These are phyloP conservation scores for Penicillium subrubescens DNA, from an alignment of 495 filamentous ascomycete species.

Conservation along the genomic window DNA sequence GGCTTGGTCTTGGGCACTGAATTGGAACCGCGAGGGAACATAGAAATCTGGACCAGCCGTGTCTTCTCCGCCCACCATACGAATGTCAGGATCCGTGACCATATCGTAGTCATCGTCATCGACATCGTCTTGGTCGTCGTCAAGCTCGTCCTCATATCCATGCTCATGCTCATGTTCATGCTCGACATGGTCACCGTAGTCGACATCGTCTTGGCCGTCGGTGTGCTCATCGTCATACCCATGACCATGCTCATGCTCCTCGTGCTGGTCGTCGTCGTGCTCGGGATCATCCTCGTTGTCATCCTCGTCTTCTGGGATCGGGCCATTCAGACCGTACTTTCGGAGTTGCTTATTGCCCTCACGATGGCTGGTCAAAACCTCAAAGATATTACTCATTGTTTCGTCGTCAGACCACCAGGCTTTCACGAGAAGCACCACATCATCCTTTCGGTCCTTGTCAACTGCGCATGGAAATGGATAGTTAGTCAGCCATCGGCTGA, in stretches of 20 bases:
- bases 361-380: slow-evolving; percentile 32
- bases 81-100: slow-evolving; percentile 50
- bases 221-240: slow-evolving; percentile 40
- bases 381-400: slow-evolving; percentile 48
- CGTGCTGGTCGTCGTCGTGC: slow-evolving; percentile 39
- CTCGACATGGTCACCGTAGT: too few relatives aligned
- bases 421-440: slow-evolving; percentile 49
- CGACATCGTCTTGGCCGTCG: too few relatives aligned
- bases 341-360: slow-evolving; percentile 46
- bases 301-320: slow-evolving; percentile 46
- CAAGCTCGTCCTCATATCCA: background rate
- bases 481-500: slow-evolving; percentile 50
- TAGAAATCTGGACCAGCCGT: slow-evolving; percentile 37
- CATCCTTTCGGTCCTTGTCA: slow-evolving; percentile 1
- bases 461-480: slow-evolving; percentile 53
- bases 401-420: slow-evolving; percentile 49
- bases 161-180: too few relatives aligned
- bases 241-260: slow-evolving; percentile 40
- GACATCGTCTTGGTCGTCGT: slow-evolving; percentile 38
- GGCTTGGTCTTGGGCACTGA: slow-evolving; percentile 52
- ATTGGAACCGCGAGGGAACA: slow-evolving; percentile 37
- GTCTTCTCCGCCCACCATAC: slow-evolving; percentile 54
- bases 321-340: slow-evolving; percentile 47
- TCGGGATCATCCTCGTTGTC: slow-evolving; percentile 42
- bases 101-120: slow-evolving; percentile 53